Base-by-base conservation (phyloP, 768 basidiomycete species). In the Cystobasidiopsis lactophilus region DNA sequence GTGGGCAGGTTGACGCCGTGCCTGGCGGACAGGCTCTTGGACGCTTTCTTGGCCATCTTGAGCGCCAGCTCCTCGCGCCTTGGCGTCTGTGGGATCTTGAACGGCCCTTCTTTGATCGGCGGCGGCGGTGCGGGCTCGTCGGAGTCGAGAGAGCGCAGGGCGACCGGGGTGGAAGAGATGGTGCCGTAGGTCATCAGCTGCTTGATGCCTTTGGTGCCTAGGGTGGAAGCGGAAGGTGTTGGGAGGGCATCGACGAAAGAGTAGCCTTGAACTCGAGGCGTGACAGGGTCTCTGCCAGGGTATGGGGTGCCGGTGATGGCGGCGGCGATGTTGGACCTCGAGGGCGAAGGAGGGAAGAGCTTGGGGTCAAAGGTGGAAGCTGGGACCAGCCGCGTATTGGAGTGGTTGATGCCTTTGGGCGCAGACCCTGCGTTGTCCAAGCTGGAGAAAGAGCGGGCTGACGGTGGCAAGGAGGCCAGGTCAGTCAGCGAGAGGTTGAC, bases 181-280 rank as follows among this genome's bases (percentile, higher is more conserved):
- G 85, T 88, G 1, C 93, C 93, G 86, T 85, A 89, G 13, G 93
- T 98, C 81, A 96, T 86, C 16, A 98, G 75, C 59, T 95, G 80
- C 62, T 86, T 85, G 49, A 96, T 73, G 1, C 84, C 82, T 3
- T 72, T 69, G 1, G 86, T 76, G 0, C 83, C 84, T 43, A 95
- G 74, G 61, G 83, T 72, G 4, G 77, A 74, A 0, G 86, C 79
- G 5, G 81, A 82, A 1, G 88, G 88, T 0, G 88, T 85, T 2
- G 93, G 91, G 10, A 91, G 67, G 52, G 77, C 76, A 14, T 85
- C 79, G 21, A 98, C 79, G 19, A 93, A 77, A 2, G 79, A 72
- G 64, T 84, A 85, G 13, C 71, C 72, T 55, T 63, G 69, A 40
- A 71, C 64, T 37, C 57, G 59, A 2, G 71, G 70, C 51, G 63